Evolutionary conservation across 108 stramenopile genomes (phyloP).

Genomic region (Schizochytrium sp.): DNA sequence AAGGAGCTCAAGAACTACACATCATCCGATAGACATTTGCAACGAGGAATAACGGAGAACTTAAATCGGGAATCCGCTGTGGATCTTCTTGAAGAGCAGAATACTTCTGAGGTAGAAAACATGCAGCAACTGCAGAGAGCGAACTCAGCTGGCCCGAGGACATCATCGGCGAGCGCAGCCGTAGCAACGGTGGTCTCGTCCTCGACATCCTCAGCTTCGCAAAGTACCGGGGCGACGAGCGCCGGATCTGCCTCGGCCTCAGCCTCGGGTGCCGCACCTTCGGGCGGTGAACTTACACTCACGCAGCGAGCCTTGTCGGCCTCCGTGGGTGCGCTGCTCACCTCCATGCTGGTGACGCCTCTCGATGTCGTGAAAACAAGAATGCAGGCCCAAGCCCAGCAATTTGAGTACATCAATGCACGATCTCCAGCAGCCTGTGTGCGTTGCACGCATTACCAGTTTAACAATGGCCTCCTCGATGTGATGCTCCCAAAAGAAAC

Average conservation of each 20-base stretch:
- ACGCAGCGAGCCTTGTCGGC: slow-evolving; percentile 49
- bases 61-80: no score
- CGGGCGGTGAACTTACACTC: slow-evolving; percentile 2
- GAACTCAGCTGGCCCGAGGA: background rate
- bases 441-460: background rate
- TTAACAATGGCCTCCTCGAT: slow-evolving; percentile 3
- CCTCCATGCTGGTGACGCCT: slow-evolving; percentile 59
- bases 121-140: background rate
- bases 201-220: no score
- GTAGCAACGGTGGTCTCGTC: no score
- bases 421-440: background rate
- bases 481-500: slow-evolving; percentile 16
- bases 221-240: no score
- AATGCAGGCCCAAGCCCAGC: slow-evolving; percentile 41
- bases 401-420: background rate
- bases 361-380: slow-evolving; percentile 63
- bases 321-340: slow-evolving; percentile 51
- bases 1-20: no score
- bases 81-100: no score
- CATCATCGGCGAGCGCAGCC: no score
- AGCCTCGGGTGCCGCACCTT: no score
- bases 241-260: no score
- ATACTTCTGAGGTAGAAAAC: background rate
- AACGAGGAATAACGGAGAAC: no score
- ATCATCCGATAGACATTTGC: no score